Evolutionary conservation across 306 rosid species (phyloP).

Genomic region (barrel medic (Medicago truncatula)): MtrunA17r5.0-ANR NC_053042.1:46075001-46075500

Average conservation of each 20-base stretch:
- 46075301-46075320: slow-evolving; percentile 26
- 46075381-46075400: slow-evolving; percentile 17
- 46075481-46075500: background rate
- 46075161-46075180: slow-evolving; percentile 50
- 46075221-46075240: slow-evolving; percentile 39
- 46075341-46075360: background rate
- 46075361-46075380: slow-evolving; percentile 12
- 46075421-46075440: background rate
- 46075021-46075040: slow-evolving; percentile 36
- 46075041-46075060: slow-evolving; percentile 32
- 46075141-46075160: slow-evolving; percentile 46
- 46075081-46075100: slow-evolving; percentile 46
- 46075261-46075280: slow-evolving; percentile 40
- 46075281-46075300: slow-evolving; percentile 28
- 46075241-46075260: slow-evolving; percentile 37
- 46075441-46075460: background rate
- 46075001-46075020: slow-evolving; percentile 43
- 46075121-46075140: slow-evolving; percentile 41
- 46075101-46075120: slow-evolving; percentile 40
- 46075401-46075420: slow-evolving; percentile 15
- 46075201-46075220: slow-evolving; percentile 36
- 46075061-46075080: slow-evolving; percentile 44
- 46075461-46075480: background rate
- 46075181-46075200: slow-evolving; percentile 47
- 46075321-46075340: slow-evolving; percentile 14